Evolutionary conservation across 306 rosid species (phyloP), one percentile per base, ranked within the genome.

Genomic region (Geum urbanum): DNA sequence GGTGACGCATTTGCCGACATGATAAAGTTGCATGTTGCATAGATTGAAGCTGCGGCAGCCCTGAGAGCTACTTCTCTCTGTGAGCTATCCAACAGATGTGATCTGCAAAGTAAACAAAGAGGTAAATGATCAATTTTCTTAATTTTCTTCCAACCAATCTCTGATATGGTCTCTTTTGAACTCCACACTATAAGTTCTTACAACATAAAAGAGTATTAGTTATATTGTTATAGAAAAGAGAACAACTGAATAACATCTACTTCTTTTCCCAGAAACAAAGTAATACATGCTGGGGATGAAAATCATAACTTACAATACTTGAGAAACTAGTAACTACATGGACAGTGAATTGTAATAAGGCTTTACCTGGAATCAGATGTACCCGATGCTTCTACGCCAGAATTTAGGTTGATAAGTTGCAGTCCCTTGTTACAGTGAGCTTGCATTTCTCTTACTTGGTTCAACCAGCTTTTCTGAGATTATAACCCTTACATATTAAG

Each of bases 31-130:
- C 97, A 94, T 6, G 96, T 94, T 72, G 99, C 89, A 70, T 94
- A 94, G 73, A 94, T 91, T 53, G 97, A 87, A 79, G 99, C 97
- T 45, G 99, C 97, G 48, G 99, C 97, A 49, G 99, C 99, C 73
- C 85, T 88, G 15, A 94, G 85, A 8, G 99, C 89, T 67, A 91
- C 74, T 82, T 85, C 96, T 69, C 83, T 88, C 70, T 88, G 91
- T 3, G 94, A 80, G 83, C 74, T 67, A 77, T 82, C 86, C 75
- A 66, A 40, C 77, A 53, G 59, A 16, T 66, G 62, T 72, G 76
- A 47, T 62, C 96, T 90, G 88, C 78, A 81, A 65, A 19, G 61
- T 32, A 39, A 71, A 5, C 19, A 15, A 35, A 64, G 56, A 41
- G 19, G 12, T 16, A 50, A 63, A 64, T 44, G 24, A 63, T n/a